Base-by-base conservation (phyloP, 768 basidiomycete species). In the Russula sp. region DNA sequence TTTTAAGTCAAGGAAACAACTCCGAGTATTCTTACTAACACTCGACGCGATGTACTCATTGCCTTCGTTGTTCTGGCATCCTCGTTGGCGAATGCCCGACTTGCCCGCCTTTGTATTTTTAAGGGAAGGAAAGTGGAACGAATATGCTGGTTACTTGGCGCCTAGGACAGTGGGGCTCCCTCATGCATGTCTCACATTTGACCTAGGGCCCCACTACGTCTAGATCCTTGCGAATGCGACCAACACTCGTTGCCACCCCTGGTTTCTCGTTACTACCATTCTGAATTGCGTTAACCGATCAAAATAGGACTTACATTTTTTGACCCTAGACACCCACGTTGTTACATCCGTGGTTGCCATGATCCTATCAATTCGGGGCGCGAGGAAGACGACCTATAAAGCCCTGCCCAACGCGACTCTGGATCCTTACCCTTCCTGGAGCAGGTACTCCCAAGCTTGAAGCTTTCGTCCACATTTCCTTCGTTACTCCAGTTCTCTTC, bases 381-480 rank as follows among this genome's bases (percentile, higher is more conserved):
- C 16, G 9, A 42, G 25, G 7, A 7, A 18, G 13, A n/a, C 7
- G 25, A 14, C 13, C 58, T 58, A 53, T 42, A 58, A 53, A 53
- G 34, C 10, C 13, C 13, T 18, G 11, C 34, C 16, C 43, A 13
- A n/a, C 39, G 16, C 29, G 57, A 47, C 38, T 7, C 18, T 18
- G 10, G 11, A 25, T 25, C 52, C 11, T 2, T 22, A 22, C 50
- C 56, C 10, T 48, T 58, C 39, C 32, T 46, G 34, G 58, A 41
- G 62, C 62, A 54, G 62, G 61, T 29, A 32, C 51, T 49, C 62
- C 39, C 22, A 59, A 59, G 52, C 62, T 62, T 52, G 61, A 62
- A 56, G 61, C 50, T 49, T 54, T 46, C 10, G 0, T 39, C 10
- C 22, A 42, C 51, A 20, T 42, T 43, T 34, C 18, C 25, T 50